Percentiles rank a stretch among this genome's conserved stretches.
These are phyloP conservation scores for Globisporangium cederbergense DNA, from an alignment of 352 stramenopile species.

Conservation along the genomic window DNA sequence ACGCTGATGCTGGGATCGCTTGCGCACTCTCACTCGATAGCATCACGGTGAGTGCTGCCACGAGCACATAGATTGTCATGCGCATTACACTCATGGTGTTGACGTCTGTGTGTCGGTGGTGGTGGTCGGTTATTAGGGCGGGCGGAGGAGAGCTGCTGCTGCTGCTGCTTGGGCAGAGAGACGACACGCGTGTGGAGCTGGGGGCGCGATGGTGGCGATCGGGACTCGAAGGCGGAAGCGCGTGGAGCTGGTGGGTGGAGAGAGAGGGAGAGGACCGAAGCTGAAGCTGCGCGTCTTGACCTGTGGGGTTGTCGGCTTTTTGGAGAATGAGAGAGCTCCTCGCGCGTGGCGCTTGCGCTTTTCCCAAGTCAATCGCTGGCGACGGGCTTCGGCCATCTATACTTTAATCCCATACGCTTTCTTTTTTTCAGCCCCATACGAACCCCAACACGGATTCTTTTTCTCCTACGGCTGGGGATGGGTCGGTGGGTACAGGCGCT, in stretches of 20 bases:
- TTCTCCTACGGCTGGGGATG: conserved; percentile 2
- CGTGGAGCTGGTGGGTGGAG: not conserved
- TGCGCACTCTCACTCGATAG: not conserved
- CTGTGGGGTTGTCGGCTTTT: conserved; percentile 7
- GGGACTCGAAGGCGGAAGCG: not conserved
- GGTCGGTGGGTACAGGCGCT: not conserved
- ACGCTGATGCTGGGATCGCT: not conserved
- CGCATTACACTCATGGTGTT: conserved; percentile 3
- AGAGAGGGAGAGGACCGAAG: not conserved
- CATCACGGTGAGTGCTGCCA: not conserved
- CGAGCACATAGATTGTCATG: not conserved
- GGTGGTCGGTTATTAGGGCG: conserved; percentile 7
- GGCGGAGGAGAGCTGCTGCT: conserved; percentile 12
- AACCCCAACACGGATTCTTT: conserved; percentile 15
- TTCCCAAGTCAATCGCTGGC: not conserved
- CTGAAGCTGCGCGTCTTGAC: conserved; percentile 7
- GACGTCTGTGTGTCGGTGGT: not conserved
- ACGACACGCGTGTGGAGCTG: not conserved
- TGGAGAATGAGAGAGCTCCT: conserved; percentile 4
- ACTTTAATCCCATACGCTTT: conserved; percentile 6
- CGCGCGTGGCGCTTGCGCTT: not conserved
- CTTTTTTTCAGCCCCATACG: conserved; percentile 7
- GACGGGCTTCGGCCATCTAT: not conserved
- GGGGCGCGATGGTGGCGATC: conserved; percentile 6
- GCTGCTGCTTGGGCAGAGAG: conserved; percentile 8